Conservation (phyloP, 2,329 filamentous ascomycete genomes). For the Venturia nashicola region DNA sequence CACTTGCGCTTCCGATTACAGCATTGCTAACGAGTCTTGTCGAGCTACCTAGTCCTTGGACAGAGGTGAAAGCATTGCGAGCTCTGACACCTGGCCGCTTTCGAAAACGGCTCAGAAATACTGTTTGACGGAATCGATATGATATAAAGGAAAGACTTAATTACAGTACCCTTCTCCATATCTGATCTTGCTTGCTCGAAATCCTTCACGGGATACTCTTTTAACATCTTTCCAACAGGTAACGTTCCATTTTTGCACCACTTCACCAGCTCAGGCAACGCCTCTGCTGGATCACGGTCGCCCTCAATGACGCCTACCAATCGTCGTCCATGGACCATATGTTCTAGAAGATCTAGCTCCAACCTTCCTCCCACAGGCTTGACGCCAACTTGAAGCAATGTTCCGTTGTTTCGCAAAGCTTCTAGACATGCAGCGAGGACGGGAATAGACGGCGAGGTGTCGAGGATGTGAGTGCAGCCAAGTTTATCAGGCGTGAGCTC, state of each 20-base stretch:
- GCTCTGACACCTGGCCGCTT: too few relatives aligned
- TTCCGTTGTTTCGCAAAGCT: conserved; percentile 20
- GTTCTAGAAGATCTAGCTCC: conserved; percentile 29
- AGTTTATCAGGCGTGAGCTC: conserved; percentile 14
- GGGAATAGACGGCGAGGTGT: conserved; percentile 20
- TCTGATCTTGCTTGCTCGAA: conserved; percentile 29
- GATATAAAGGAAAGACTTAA: conserved; percentile 18
- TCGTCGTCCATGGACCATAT: conserved; percentile 35
- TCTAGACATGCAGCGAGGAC: conserved; percentile 21
- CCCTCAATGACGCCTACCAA: conserved; percentile 38
- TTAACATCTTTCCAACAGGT: conserved; percentile 34
- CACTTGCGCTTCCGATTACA: too few relatives aligned
- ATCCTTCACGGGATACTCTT: conserved; percentile 30
- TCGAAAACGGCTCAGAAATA: too few relatives aligned
- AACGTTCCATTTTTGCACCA: conserved; percentile 36
- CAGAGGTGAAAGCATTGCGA: too few relatives aligned
- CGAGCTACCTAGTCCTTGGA: too few relatives aligned
- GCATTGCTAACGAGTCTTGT: too few relatives aligned
- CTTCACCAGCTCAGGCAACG: conserved; percentile 35
- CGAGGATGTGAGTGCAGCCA: conserved; percentile 20
- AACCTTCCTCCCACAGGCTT: conserved; percentile 20
- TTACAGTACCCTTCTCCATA: conserved; percentile 28
- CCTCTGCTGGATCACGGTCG: conserved; percentile 28
- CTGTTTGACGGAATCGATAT: background rate
- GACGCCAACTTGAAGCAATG: conserved; percentile 22